These are phyloP conservation scores for Penicillium thymicola DNA, from an alignment of 2,329 filamentous ascomycete genomes.

Conservation along the genomic window DNA sequence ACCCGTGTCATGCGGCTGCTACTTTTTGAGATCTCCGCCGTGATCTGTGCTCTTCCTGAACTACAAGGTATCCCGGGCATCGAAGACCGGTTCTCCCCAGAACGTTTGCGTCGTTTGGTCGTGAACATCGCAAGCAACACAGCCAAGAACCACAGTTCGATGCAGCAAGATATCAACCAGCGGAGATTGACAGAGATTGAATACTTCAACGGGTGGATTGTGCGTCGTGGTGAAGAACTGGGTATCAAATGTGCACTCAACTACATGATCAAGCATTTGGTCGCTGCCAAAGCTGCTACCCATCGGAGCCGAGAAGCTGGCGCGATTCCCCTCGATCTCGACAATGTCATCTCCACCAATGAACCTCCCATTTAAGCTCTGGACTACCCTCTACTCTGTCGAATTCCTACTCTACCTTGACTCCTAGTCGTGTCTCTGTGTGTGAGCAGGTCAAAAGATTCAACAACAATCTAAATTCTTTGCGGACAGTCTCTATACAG, in stretches of 20 bases:
- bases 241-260: slow-evolving; percentile 72
- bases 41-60: slow-evolving; percentile 74
- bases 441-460: not conserved
- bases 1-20: slow-evolving; percentile 67
- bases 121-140: slow-evolving; percentile 54
- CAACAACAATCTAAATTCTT: not conserved
- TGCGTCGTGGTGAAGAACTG: slow-evolving; percentile 66
- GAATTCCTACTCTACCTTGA: not conserved
- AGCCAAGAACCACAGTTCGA: slow-evolving; percentile 59
- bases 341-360: slow-evolving; percentile 7
- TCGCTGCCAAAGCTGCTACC: slow-evolving; percentile 65
- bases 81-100: slow-evolving; percentile 56
- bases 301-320: slow-evolving; percentile 30
- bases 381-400: not conserved
- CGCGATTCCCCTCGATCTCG: slow-evolving; percentile 33
- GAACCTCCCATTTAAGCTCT: slow-evolving; percentile 3
- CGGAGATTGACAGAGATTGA: slow-evolving; percentile 71
- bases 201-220: slow-evolving; percentile 85
- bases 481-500: slow-evolving; percentile 10
- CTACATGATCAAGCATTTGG: slow-evolving; percentile 66
- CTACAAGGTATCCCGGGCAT: slow-evolving; percentile 60
- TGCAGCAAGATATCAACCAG: slow-evolving; percentile 63
- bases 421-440: not conserved
- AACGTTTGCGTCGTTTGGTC: slow-evolving; percentile 61
- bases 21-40: slow-evolving; percentile 68